phyloP scores from a whole-genome alignment of 805 yeast genomes.

The Candida sithepensis region DNA sequence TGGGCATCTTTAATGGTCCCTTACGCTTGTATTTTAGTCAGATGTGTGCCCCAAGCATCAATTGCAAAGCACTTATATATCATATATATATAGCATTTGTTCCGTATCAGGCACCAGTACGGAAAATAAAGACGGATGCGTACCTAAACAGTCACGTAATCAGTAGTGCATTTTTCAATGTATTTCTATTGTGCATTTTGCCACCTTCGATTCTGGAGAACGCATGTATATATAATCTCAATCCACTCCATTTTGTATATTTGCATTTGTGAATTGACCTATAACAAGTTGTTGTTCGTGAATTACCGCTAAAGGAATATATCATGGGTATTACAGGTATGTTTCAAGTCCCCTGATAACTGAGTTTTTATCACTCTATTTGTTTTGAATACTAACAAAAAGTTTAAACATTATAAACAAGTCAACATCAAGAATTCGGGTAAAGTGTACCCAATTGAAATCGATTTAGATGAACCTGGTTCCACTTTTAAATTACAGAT shows the following conservation, averaged over 20 bases:
- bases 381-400: too few relatives aligned
- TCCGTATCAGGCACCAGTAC: too few relatives aligned
- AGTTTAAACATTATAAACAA: constrained; percentile 3
- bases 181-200: not conserved
- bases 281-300: too few relatives aligned
- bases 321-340: not conserved
- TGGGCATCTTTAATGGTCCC: not conserved
- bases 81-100: too few relatives aligned
- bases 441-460: constrained; percentile 54
- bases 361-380: too few relatives aligned
- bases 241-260: too few relatives aligned
- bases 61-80: too few relatives aligned
- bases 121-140: not conserved
- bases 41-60: too few relatives aligned
- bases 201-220: not conserved
- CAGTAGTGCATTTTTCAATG: not conserved
- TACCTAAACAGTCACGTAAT: not conserved
- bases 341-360: too few relatives aligned
- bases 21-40: too few relatives aligned
- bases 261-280: too few relatives aligned
- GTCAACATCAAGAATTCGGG: constrained; percentile 66
- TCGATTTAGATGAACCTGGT: constrained; percentile 56
- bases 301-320: not conserved
- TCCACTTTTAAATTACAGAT: constrained; percentile 64
- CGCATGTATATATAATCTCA: too few relatives aligned